Evolutionary conservation across 1,284 basidiomycete species (phyloP).

Genomic region (Tausonia pullulans): DNA sequence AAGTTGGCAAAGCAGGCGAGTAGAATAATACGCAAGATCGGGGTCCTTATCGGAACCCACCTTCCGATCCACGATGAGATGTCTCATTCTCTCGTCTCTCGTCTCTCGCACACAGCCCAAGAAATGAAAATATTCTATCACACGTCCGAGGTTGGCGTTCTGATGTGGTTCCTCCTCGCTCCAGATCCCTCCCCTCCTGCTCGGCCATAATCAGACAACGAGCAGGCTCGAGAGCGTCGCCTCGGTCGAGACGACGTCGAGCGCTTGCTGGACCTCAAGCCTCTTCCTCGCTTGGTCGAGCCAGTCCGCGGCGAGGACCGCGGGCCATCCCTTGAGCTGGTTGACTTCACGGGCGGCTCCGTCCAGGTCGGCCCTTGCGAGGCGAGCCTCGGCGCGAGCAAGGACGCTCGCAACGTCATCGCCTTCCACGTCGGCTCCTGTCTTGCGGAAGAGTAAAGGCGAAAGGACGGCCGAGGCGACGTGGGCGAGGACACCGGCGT

Average conservation of each 20-base stretch:
- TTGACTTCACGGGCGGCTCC: constrained; percentile 85
- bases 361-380: constrained; percentile 89
- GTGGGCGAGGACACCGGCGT: constrained; percentile 78
- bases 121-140: no score
- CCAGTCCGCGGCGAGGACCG: constrained; percentile 78
- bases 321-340: constrained; percentile 75
- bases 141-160: no score
- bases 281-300: constrained; percentile 75
- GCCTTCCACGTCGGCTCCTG: constrained; percentile 54
- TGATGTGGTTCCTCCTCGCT: background rate
- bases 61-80: no score
- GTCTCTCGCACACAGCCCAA: no score
- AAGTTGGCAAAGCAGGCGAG: no score
- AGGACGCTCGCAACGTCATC: constrained; percentile 76
- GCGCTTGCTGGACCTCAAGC: constrained; percentile 83
- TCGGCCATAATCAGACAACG: constrained; percentile 30
- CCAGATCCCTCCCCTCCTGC: background rate
- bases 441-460: constrained; percentile 66
- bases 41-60: no score
- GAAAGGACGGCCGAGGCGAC: constrained; percentile 69
- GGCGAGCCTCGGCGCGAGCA: constrained; percentile 76
- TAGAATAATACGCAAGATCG: no score
- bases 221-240: constrained; percentile 49
- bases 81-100: no score
- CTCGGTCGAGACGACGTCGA: constrained; percentile 80